Evolutionary conservation across 257 asterid genomes (phyloP), one percentile per base, ranked within the genome.

Genomic region (Ilex aquifolium): DNA sequence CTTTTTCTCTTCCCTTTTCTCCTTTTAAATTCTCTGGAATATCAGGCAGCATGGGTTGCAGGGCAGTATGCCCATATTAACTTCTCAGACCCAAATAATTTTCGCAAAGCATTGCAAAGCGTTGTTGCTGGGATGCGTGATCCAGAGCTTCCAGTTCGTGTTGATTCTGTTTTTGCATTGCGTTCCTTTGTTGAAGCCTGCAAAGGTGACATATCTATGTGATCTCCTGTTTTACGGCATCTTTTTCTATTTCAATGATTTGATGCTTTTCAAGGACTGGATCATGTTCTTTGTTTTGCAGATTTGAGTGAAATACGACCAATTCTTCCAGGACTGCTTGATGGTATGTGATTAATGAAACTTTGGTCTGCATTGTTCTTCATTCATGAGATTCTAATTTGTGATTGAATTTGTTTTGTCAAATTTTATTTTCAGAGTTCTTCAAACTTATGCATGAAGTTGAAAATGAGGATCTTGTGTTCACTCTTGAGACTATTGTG

Each of bases 41-140:
- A 69, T 58, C 73, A 93, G 99, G 99, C 99, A 31, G 97, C 99
- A 32, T 93, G 99, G 99, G 99, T 93, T 82, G 96, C 99, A 15
- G 99, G 99, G 65, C 97, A 93, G 78, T 93, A 93, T 75, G 99
- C 99, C 44, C 95, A 85, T 66, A 66, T 93, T 67, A 84, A 62
- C 64, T 93, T 93, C 79, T 72, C 92, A 6, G 92, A 90, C 62
- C 85, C 95, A 49, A 88, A 82, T 63, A 93, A 88, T 80, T 93
- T 90, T 79, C 88, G 95, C 57, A 80, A 82, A 65, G 95, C 97
- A 44, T 74, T 93, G 77, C 95, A 79, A 62, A 72, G 95, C 32
- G 90, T 93, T 79, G 96, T 93, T 78, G 80, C 95, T 72, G 99
- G 99, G 64, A 93, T 93, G 99, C 97, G 95, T 29, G 99, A 93